These are phyloP conservation scores for Metschnikowia lochheadii DNA, from an alignment of 805 yeast species.

Conservation along the genomic window DNA sequence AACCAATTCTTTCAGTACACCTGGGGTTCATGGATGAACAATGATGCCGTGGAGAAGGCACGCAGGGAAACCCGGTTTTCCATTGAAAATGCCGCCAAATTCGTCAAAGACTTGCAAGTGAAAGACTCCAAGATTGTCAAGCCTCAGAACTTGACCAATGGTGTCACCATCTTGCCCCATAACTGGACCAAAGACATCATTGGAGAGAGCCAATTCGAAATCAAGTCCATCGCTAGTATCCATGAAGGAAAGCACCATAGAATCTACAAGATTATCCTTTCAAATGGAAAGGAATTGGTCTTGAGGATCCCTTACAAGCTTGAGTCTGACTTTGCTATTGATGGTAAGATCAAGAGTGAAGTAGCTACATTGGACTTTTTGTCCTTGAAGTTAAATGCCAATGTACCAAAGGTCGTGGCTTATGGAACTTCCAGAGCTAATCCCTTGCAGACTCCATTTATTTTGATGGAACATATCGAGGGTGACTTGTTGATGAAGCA, in stretches of 20 bases:
- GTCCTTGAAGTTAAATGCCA: conserved; percentile 55
- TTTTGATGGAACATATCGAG: conserved; percentile 72
- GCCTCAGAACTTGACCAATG: conserved; percentile 40
- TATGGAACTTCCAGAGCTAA: conserved; percentile 63
- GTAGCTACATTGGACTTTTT: conserved; percentile 92
- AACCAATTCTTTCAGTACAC: conserved; percentile 76
- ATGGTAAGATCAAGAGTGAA: conserved; percentile 75
- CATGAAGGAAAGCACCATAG: conserved; percentile 96
- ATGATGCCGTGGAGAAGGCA: conserved; percentile 70
- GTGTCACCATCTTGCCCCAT: conserved; percentile 44
- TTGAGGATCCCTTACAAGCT: conserved; percentile 83
- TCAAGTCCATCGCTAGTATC: conserved; percentile 71
- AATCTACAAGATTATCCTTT: conserved; percentile 68
- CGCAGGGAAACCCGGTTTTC: conserved; percentile 79
- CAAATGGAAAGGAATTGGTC: conserved; percentile 57
- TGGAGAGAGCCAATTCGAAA: conserved; percentile 43
- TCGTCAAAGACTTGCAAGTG: conserved; percentile 44
- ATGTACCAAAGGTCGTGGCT: conserved; percentile 70
- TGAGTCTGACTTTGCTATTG: conserved; percentile 60
- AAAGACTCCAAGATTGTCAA: conserved; percentile 23
- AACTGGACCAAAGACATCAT: conserved; percentile 42
- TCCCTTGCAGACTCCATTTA: conserved; percentile 67
- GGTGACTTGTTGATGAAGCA: conserved; percentile 82
- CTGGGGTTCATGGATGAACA: conserved; percentile 93
- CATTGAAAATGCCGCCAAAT: conserved; percentile 64